Evolutionary conservation across 2,329 filamentous ascomycete species (phyloP).

Genomic region (Hymenoscyphus fraxineus): DNA sequence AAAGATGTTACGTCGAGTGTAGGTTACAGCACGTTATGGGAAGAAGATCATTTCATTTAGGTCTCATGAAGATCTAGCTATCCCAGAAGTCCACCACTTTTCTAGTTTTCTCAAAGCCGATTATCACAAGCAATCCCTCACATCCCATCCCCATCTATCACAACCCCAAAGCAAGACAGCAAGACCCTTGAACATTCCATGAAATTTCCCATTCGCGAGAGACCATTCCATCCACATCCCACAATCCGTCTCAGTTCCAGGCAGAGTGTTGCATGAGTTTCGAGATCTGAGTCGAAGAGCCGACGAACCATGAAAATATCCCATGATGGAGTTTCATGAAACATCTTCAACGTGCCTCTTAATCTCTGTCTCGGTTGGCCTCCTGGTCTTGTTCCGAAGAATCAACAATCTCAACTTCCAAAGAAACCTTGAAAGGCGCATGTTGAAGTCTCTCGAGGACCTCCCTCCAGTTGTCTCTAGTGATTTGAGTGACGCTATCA

Average conservation of each 20-base stretch:
- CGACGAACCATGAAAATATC: too few relatives aligned
- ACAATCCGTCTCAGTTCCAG: not conserved
- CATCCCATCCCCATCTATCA: not conserved
- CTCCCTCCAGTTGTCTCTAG: too few relatives aligned
- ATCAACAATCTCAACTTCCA: too few relatives aligned
- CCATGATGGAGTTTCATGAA: too few relatives aligned
- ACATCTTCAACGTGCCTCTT: too few relatives aligned
- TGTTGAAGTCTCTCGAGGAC: too few relatives aligned
- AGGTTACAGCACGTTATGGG: not conserved
- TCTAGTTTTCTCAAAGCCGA: not conserved
- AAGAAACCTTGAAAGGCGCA: too few relatives aligned
- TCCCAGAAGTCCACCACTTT: not conserved
- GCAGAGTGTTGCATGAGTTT: not conserved
- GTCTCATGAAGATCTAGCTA: not conserved
- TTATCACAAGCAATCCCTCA: not conserved
- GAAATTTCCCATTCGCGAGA: not conserved
- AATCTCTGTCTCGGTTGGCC: too few relatives aligned
- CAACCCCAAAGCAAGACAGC: not conserved
- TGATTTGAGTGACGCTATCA: too few relatives aligned
- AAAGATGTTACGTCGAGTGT: too few relatives aligned
- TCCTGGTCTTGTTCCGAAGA: too few relatives aligned
- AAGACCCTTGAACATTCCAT: not conserved
- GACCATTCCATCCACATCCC: not conserved
- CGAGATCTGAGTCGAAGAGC: too few relatives aligned
- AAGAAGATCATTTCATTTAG: not conserved